Conservation (phyloP, 1,284 basidiomycete species). For the Quambalaria eucalypti region DNA sequence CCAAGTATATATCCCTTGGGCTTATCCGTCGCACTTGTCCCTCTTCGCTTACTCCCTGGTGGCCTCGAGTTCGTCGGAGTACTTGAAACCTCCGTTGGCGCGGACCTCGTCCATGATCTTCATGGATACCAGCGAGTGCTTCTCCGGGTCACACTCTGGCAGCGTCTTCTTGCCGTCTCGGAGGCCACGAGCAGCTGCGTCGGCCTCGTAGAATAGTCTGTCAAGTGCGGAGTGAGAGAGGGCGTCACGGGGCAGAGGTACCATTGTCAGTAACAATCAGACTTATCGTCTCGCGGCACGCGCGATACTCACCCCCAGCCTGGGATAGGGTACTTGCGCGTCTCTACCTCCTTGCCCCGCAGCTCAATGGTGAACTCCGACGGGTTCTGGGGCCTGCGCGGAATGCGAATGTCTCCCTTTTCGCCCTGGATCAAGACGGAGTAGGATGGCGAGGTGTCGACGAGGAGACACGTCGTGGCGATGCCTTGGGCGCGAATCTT, state of each 20-base stretch:
- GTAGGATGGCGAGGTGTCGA: conserved; percentile 8
- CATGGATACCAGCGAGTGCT: conserved; percentile 2
- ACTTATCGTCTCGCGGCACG: not conserved
- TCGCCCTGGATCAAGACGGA: conserved; percentile 24
- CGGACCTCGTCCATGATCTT: conserved; percentile 31
- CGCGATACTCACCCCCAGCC: conserved; percentile 47
- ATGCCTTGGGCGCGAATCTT: conserved; percentile 43
- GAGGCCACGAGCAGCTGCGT: conserved; percentile 72
- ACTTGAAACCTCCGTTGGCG: conserved; percentile 10
- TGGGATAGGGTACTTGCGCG: conserved; percentile 55
- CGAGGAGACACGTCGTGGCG: conserved; percentile 11
- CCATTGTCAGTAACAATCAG: too few species aligned
- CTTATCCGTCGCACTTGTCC: too few species aligned
- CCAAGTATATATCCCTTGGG: too few species aligned
- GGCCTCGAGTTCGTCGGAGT: conserved; percentile 18
- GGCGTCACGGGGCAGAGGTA: conserved; percentile 4
- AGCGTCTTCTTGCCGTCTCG: conserved; percentile 68
- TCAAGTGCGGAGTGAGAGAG: conserved; percentile 22
- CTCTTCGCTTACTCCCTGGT: not conserved
- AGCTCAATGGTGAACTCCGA: conserved; percentile 19
- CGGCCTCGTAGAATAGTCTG: conserved; percentile 52
- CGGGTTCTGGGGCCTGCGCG: conserved; percentile 57
- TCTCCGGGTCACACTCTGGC: conserved; percentile 60
- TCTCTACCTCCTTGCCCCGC: conserved; percentile 20
- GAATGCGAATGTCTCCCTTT: conserved; percentile 51